Evolutionary conservation across 2,329 filamentous ascomycete species (phyloP), one percentile per base, ranked within the genome.

Genomic region (Fusarium succisae): DNA sequence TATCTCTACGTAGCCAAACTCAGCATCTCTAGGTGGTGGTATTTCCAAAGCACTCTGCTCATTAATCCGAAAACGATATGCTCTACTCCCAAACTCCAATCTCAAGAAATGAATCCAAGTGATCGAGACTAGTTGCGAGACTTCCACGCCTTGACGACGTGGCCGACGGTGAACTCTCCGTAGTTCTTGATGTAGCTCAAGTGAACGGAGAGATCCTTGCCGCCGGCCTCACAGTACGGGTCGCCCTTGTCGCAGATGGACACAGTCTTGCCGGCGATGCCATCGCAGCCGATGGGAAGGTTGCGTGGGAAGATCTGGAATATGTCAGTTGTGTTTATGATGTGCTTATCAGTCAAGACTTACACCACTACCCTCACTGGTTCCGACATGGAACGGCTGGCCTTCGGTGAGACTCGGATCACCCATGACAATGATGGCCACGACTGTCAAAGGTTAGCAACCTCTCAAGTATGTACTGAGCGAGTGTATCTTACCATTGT

Each of bases 151-250:
- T 54, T 68, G 75, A 81, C 80, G 14, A 77, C 79, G 60, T 79
- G 79, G 35, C 77, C 79, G 55, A 78, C 51, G 2, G 53, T 76
- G 77, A 63, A 81, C 10, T 80, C 72, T 50, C 63, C 72, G 39
- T 64, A 76, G 26, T 56, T 41, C 20, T 56, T 39, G 17, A 75
- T 69, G 20, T 76, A 76, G 48, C 56, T 54, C 41, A 76, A 32
- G 41, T 76, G 74, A 2, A 75, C 74, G 0, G 28, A 18, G 3
- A 76, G 45, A 8, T 73, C 48, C 14, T 66, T 51, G 3, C 73
- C 66, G 13, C 72, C 72, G 9, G 61, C 65, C 22, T 76, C 72
- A 4, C 74, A 76, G 50, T 75, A 76, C 0, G 72, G 63, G 1
- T 76, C 74, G 2, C 61, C 69, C 3, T 57, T 51, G n/a, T 76